Base-by-base conservation (phyloP, 805 yeast genomes). In the Zygotorulaspora florentina region DNA sequence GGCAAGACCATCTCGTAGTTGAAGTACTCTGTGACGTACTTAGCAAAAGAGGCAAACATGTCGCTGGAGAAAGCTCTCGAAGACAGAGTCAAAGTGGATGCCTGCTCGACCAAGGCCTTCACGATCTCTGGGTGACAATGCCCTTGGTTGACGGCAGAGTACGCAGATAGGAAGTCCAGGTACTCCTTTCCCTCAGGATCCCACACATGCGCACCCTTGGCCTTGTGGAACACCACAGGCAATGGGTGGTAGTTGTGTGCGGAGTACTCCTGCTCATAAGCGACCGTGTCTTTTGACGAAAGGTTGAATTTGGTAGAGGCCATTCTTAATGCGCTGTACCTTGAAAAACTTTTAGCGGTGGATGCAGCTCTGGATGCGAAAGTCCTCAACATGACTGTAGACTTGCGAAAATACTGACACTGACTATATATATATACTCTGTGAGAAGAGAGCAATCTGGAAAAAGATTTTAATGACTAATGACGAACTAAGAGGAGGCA, bases 231-330 rank as follows among this genome's bases (percentile, higher is more conserved):
- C 12, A 91, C 97, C 49, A 91, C 96, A 10, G 98, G 98, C 52
- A 91, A 72, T 42, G 98, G 97, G 70, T 88, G 96, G 73, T 91
- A 91, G 75, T 91, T 91, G 72, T 90, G 97, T 26, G 98, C 98
- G 40, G 96, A 87, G 71, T 85, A 88, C 50, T 84, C 71, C 45
- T 77, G 69, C 69, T 91, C 97, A 70, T 77, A 80, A 43, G 77
- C 72, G 50, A 71, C 71, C 31, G 96, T 85, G 51, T 80, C 73
- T 27, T 68, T 65, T 2, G 95, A 83, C 1, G 91, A 77, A 26
- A 84, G 69, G 56, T 70, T 69, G 55, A 69, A 33, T 33, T 33
- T 33, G 36, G 36, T 33, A 5, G 36, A 33, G 3, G 36, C 20
- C 36, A 33, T 33, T 16, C 36, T 33, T 10, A 33, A 8, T 10